A percentile compares a stretch with the other conserved stretches of the same genome.
phyloP scores from a whole-genome alignment of 2,329 filamentous ascomycete species.

The Drechslerella dactyloides region DNA sequence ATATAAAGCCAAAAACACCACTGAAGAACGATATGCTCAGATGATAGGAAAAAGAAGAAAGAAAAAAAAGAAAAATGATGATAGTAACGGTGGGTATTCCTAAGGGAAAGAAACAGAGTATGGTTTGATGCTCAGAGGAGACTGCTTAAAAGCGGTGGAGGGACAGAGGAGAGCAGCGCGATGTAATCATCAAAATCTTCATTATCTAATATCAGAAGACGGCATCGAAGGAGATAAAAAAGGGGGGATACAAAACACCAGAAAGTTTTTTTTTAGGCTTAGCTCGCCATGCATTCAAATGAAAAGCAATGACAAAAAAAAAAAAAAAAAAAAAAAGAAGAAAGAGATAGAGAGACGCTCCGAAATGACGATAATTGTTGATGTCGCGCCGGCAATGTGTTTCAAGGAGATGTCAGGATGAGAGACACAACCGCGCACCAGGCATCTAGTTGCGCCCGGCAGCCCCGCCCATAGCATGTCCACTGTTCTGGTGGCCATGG shows the following conservation, averaged over 20 bases:
- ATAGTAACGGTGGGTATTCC: constrained; percentile 47
- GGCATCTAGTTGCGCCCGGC: constrained; percentile 29
- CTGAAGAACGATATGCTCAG: constrained; percentile 39
- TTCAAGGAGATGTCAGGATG: not conserved
- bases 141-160: constrained; percentile 1
- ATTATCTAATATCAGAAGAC: constrained; percentile 48
- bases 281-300: constrained; percentile 35
- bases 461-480: constrained; percentile 36
- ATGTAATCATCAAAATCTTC: constrained; percentile 47
- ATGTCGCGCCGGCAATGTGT: constrained; percentile 7
- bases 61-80: constrained; percentile 13
- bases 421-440: constrained; percentile 1
- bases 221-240: constrained; percentile 20
- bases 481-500: constrained; percentile 60
- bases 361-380: not conserved
- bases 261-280: constrained; percentile 35
- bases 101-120: constrained; percentile 34
- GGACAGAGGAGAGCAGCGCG: constrained; percentile 10
- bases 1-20: constrained; percentile 38
- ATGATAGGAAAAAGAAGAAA: constrained; percentile 5
- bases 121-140: constrained; percentile 19
- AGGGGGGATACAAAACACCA: constrained; percentile 40
- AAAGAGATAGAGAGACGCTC: not conserved
- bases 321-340: constrained; percentile 20
- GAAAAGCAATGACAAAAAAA: constrained; percentile 13